A percentile compares a stretch with the other conserved stretches of the same genome.
Conservation (phyloP, 345 rosid genomes). For the Hypericum perforatum region DNA sequence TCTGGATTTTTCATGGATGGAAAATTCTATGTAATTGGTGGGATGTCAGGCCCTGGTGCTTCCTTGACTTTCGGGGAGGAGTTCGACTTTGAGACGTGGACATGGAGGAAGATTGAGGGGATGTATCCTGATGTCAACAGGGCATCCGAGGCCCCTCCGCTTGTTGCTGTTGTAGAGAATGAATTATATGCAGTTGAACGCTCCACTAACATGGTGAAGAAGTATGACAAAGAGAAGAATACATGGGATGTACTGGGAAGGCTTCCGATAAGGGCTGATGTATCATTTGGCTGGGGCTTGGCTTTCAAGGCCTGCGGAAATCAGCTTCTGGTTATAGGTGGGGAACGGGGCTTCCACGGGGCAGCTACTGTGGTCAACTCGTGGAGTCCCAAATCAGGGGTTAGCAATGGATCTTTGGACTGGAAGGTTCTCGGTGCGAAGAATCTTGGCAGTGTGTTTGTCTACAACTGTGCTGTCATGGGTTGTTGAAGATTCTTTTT, state of each 20-base stretch:
- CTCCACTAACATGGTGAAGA: constrained; percentile 64
- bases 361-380: constrained; percentile 64
- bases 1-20: constrained; percentile 83
- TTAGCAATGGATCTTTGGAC: constrained; percentile 45
- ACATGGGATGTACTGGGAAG: constrained; percentile 66
- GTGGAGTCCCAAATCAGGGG: constrained; percentile 62
- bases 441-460: constrained; percentile 69
- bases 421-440: constrained; percentile 75
- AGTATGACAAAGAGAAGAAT: constrained; percentile 52
- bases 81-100: constrained; percentile 47
- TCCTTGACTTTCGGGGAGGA: constrained; percentile 68
- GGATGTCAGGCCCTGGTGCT: constrained; percentile 52
- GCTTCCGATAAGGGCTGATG: constrained; percentile 66
- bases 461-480: constrained; percentile 80
- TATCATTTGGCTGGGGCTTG: constrained; percentile 77
- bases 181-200: constrained; percentile 66
- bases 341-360: constrained; percentile 57
- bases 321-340: constrained; percentile 55
- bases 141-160: constrained; percentile 88
- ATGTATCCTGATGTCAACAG: constrained; percentile 69
- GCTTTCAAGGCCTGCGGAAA: constrained; percentile 80
- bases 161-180: constrained; percentile 64
- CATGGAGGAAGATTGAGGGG: constrained; percentile 56
- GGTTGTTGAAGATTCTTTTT: constrained; percentile 37
- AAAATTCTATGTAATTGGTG: constrained; percentile 69